Base-by-base conservation (phyloP, 257 asterid genomes). In the Salvia miltiorrhiza region DNA sequence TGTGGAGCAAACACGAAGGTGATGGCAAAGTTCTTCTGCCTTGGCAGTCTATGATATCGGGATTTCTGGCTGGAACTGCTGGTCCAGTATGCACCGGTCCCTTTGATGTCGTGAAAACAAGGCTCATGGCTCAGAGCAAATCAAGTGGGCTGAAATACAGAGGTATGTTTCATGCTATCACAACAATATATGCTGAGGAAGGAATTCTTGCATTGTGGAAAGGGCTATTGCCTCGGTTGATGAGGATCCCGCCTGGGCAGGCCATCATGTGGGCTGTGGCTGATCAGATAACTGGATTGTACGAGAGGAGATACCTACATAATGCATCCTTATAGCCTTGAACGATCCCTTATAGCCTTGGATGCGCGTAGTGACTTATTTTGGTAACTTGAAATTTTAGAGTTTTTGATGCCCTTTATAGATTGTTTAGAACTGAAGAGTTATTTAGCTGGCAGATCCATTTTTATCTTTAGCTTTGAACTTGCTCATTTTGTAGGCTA, bases 221-320 rank as follows among this genome's bases (percentile, higher is more conserved):
- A 83, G 97, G 98, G 9, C 76, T 90, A 19, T 72, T 93, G 72
- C 97, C 97, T 3, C 83, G 98, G 76, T 86, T 93, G n/a, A 90
- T 93, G 97, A 90, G 97, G 90, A 93, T 93, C 77, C 96, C 99
- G 2, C 99, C 99, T 1, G 99, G 99, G 1, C 97, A 93, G 86
- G 99, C 97, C 66, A 90, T 93, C 35, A 80, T 91, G 90, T 93
- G 99, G 99, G 87, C 82, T 23, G 99, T 93, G 76, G 96, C 97
- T 50, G 99, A 93, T 84, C 99, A 93, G 76, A 83, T 87, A 26
- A 90, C 67, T 12, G 99, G 99, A 33, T 75, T 93, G 35, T 93
- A 90, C 32, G 99, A 93, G 86, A 93, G 79, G 78, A 78, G 76
- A 72, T 82, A 85, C 64, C 21, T 88, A 9, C 73, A 61, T 19